phyloP scores from a whole-genome alignment of 2,329 filamentous ascomycete genomes.

The Cordyceps cicadae region DNA sequence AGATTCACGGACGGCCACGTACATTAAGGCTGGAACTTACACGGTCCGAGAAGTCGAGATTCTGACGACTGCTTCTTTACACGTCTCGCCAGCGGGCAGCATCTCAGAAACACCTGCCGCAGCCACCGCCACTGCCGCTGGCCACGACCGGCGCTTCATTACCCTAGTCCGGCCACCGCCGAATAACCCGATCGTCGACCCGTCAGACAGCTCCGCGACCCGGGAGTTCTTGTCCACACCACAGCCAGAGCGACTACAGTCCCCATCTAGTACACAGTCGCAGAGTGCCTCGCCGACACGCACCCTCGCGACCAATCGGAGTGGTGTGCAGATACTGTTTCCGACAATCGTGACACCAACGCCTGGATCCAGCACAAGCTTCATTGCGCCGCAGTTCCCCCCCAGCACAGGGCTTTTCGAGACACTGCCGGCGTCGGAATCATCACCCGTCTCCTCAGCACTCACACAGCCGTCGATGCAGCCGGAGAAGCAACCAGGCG shows the following conservation, averaged over 20 bases:
- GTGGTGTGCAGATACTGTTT: no score
- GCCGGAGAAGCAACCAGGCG: background rate
- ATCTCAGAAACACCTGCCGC: background rate
- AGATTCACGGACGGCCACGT: background rate
- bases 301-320: no score
- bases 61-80: background rate
- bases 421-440: background rate
- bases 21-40: background rate
- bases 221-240: background rate
- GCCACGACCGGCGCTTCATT: background rate
- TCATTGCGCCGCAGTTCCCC: background rate
- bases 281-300: no score
- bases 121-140: background rate
- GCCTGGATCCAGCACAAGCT: no score
- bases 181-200: background rate
- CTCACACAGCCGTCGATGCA: background rate
- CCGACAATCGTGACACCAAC: no score
- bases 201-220: background rate
- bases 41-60: background rate
- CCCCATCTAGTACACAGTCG: no score
- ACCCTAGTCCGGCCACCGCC: background rate
- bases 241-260: background rate
- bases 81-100: background rate
- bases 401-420: no score
- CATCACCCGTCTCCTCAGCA: background rate